A percentile compares a stretch with the other conserved stretches of the same genome.
Conservation (phyloP, 2,329 filamentous ascomycete species). For the Epicoccum nigrum region DNA sequence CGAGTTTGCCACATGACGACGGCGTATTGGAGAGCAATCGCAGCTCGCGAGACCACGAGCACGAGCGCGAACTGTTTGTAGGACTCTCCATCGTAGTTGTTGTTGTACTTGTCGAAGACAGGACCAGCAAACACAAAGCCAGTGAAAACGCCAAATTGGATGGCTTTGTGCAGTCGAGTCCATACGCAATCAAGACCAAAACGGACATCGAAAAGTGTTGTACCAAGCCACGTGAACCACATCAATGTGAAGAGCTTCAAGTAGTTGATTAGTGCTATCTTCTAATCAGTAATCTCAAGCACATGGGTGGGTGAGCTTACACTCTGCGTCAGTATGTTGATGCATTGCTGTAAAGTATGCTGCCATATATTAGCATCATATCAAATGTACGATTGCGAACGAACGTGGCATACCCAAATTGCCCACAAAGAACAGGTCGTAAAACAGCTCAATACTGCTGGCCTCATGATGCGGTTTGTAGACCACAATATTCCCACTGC, state of each 20-base stretch:
- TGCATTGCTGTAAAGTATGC: conserved; percentile 65
- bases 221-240: conserved; percentile 71
- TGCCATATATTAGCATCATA: conserved; percentile 5
- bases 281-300: not conserved
- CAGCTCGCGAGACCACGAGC: conserved; percentile 24
- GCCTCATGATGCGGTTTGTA: conserved; percentile 51
- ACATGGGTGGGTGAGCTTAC: conserved; percentile 4
- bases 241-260: conserved; percentile 63
- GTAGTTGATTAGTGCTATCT: conserved; percentile 48
- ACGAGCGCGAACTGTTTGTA: conserved; percentile 28
- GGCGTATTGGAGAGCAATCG: conserved; percentile 27
- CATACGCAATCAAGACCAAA: conserved; percentile 70
- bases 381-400: not conserved
- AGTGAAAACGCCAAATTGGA: conserved; percentile 68
- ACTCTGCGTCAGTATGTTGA: conserved; percentile 58
- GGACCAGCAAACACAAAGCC: conserved; percentile 67
- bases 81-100: conserved; percentile 18
- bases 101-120: conserved; percentile 37
- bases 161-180: conserved; percentile 63
- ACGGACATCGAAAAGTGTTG: conserved; percentile 68
- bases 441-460: conserved; percentile 63
- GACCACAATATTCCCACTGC: conserved; percentile 30
- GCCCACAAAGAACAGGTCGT: conserved; percentile 67
- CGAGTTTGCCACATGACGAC: conserved; percentile 33
- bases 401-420: conserved; percentile 54